Evolutionary conservation across 495 filamentous ascomycete species (phyloP), one percentile per base, ranked within the genome.

Genomic region (Penicillium verhagenii): DNA sequence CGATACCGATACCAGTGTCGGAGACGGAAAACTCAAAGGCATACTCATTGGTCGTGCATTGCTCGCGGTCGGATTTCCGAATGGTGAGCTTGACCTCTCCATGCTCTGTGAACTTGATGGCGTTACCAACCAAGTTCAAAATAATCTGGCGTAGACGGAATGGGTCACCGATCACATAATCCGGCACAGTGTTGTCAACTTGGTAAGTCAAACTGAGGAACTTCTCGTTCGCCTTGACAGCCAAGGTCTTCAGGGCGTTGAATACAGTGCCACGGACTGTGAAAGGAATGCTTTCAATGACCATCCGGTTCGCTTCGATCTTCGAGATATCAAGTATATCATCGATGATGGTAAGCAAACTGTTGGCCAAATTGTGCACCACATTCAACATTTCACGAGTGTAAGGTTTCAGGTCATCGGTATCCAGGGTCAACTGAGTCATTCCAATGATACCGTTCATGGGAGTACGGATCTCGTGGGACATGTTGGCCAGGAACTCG

Each of bases 301-400:
- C 90, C 95, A 99, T 97, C n/a, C 94, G 86, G 68, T 97, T 93
- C 23, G 94, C 94, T 72, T 99, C 94, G 59, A 99, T 99, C 85
- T 99, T 99, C 6, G 91, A 96, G 57, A 99, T 89, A 82, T 99
- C 94, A 56, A 99, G 80, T 62, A 99, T 97, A 70, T 99, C 94
- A 68, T 99, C 94, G 67, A 99, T 97, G 61, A 99, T 97, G 18
- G 95, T 99, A 65, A 99, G 72, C 57, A 99, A 75, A 76, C 95
- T 97, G 73, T 97, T 96, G 42, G 92, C 94, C 44, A 99, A 81
- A 59, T 96, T 96, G 71, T 97, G 94, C 57, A 99, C 94, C 62
- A 97, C 97, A 61, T 96, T 97, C 72, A 99, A 73, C 94, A 97
- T 97, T 72, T 99, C 94, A 53, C 94, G 86, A 53, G 97, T 96